Conservation (phyloP, 1,139 yeast genomes). For the Geotrichum fermentans region DNA sequence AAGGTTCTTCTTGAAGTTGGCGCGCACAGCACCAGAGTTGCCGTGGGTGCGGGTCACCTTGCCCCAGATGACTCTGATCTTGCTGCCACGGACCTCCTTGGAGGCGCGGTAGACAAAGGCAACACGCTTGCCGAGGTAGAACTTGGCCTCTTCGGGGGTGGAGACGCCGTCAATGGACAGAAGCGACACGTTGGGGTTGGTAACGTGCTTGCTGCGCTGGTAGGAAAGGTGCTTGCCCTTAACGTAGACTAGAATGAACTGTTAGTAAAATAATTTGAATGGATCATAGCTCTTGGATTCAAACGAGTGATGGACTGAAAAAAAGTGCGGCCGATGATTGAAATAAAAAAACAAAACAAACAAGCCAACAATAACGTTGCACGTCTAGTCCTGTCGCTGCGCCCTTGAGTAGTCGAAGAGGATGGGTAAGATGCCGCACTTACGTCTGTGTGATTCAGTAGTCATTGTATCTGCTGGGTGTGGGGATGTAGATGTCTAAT, state of each 20-base stretch:
- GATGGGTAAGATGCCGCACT: no score
- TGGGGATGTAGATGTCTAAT: conserved; percentile 21
- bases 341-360: background rate
- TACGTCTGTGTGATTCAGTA: conserved; percentile 22
- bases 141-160: conserved; percentile 88
- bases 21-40: conserved; percentile 97
- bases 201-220: conserved; percentile 98
- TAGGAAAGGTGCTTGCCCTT: conserved; percentile 99
- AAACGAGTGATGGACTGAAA: background rate
- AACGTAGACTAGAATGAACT: conserved; percentile 71
- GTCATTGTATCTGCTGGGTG: conserved; percentile 20
- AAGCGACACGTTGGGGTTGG: conserved; percentile 97
- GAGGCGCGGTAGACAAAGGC: conserved; percentile 99
- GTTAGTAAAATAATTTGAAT: conserved; percentile 1
- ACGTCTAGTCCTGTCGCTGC: no score
- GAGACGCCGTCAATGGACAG: conserved; percentile 95
- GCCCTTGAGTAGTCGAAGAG: no score
- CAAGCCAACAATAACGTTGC: no score
- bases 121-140: conserved; percentile 98
- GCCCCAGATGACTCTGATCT: conserved; percentile 99
- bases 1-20: conserved; percentile 97
- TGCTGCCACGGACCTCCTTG: conserved; percentile 96
- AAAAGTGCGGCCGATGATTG: no score
- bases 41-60: conserved; percentile 93
- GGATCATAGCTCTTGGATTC: no score